Base-by-base conservation (phyloP, 768 basidiomycete genomes). In the Russula dissimulans region DNA sequence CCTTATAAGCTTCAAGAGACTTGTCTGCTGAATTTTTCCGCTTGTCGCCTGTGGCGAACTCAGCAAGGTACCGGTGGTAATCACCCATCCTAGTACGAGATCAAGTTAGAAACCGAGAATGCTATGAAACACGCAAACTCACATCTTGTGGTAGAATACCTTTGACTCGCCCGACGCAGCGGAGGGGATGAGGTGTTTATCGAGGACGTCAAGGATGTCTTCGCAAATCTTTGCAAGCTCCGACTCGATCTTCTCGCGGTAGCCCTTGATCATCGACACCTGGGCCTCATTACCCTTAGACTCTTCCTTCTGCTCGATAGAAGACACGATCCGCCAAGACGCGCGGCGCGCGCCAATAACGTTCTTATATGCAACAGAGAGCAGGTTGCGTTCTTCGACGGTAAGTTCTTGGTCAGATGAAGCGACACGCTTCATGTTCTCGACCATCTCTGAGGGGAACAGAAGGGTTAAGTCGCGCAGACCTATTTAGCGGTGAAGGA, bases 91-190 rank as follows among this genome's bases (percentile, higher is more conserved):
- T 97, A 34, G 39, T 3, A 69, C 57, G 46, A 59, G 56, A 49
- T 3, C 56, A 39, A 63, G 10, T 46, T 58, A 29, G 46, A 47
- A 48, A 42, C 60, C 18, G 47, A 14, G 18, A 26, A 29, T 26
- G 57, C 49, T 50, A 38, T 15, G 47, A 26, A 3, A 26, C 56
- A 38, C 49, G 32, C 9, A n/a, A 7, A 71, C 91, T 65, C 68
- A 94, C 92, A 97, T 94, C 86, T 97, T 97, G 84, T 95, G 94
- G 81, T 98, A 98, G 84, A 97, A 98, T 59, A 97, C 95, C 80
- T 97, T 95, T 60, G 89, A 92, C 77, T 98, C 95, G 71, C 95
- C 94, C 59, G 91, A 88, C 63, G 91, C 92, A 54, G 95, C 95
- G 11, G 93, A 95, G 64, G 94, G 94, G 69, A 92, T 97, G 69